phyloP scores from a whole-genome alignment of 257 asterid species.

The Perilla frutescens region DNA sequence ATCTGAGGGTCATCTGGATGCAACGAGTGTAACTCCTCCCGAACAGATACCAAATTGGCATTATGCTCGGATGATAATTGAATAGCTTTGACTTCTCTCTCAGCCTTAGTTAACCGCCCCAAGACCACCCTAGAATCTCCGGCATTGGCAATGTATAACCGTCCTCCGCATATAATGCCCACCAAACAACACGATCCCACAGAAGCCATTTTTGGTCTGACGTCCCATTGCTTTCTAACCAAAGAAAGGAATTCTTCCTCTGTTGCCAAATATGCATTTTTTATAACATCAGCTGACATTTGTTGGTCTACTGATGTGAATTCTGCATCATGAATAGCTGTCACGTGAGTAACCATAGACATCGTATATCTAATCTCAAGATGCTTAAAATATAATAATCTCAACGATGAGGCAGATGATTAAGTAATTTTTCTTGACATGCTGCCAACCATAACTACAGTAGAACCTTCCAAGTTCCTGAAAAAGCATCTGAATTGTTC shows the following conservation, averaged over 20 bases:
- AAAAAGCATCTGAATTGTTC: not conserved
- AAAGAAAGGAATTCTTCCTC: conserved; percentile 73
- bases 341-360: conserved; percentile 40
- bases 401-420: not conserved
- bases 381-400: not conserved
- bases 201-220: conserved; percentile 66
- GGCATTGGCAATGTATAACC: conserved; percentile 70
- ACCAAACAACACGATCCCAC: conserved; percentile 80
- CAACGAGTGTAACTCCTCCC: conserved; percentile 60
- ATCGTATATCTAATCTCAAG: conserved; percentile 15
- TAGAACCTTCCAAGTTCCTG: conserved; percentile 3
- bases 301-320: conserved; percentile 56
- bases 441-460: not conserved
- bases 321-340: conserved; percentile 57
- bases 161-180: conserved; percentile 64
- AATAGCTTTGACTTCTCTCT: conserved; percentile 58
- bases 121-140: conserved; percentile 80
- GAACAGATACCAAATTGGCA: conserved; percentile 62
- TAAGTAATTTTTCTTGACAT: not conserved
- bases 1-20: conserved; percentile 80
- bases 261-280: conserved; percentile 67
- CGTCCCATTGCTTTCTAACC: conserved; percentile 66
- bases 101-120: conserved; percentile 51
- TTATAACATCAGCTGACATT: conserved; percentile 74
- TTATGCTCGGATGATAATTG: conserved; percentile 79